Conservation (phyloP, 192 early-diverging fungal genomes). For the Coemansia sp. region DNA sequence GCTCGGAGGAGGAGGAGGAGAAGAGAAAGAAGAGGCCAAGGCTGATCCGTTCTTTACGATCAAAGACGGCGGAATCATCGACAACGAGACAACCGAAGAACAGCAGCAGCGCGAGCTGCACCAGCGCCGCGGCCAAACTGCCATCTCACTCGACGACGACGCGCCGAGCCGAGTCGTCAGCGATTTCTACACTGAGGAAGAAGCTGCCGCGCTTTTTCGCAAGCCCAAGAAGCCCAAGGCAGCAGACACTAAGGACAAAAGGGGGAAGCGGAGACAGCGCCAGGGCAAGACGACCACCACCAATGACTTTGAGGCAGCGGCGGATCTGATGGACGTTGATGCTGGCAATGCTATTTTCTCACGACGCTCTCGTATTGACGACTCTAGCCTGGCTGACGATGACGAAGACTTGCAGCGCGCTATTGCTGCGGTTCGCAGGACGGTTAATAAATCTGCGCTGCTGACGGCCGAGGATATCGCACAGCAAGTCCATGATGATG, state of each 20-base stretch:
- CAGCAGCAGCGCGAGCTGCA: conserved; percentile 6
- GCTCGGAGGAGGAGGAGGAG: conserved; percentile 50
- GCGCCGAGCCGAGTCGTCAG: conserved; percentile 64
- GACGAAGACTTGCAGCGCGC: conserved; percentile 93
- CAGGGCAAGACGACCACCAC: conserved; percentile 16
- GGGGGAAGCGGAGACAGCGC: conserved; percentile 42
- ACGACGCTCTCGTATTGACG: conserved; percentile 9
- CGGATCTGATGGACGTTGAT: not conserved
- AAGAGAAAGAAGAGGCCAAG: conserved; percentile 69
- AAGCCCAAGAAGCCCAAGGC: conserved; percentile 72
- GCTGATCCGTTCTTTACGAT: conserved; percentile 57
- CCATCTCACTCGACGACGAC: conserved; percentile 11
- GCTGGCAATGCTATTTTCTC: conserved; percentile 16
- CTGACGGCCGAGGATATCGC: conserved; percentile 29
- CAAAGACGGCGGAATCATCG: conserved; percentile 56
- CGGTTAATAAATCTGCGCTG: conserved; percentile 41
- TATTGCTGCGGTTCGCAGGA: conserved; percentile 73
- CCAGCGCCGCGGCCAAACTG: conserved; percentile 1
- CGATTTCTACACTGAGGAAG: conserved; percentile 92
- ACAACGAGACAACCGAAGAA: conserved; percentile 22
- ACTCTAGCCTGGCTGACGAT: conserved; percentile 85
- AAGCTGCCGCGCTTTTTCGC: conserved; percentile 76
- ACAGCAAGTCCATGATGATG: conserved; percentile 16
- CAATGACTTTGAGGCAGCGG: conserved; percentile 19
- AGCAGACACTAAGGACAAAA: conserved; percentile 24